Evolutionary conservation across 2,329 filamentous ascomycete species (phyloP), one percentile per base, ranked within the genome.

Genomic region (Plenodomus lindquistii): DNA sequence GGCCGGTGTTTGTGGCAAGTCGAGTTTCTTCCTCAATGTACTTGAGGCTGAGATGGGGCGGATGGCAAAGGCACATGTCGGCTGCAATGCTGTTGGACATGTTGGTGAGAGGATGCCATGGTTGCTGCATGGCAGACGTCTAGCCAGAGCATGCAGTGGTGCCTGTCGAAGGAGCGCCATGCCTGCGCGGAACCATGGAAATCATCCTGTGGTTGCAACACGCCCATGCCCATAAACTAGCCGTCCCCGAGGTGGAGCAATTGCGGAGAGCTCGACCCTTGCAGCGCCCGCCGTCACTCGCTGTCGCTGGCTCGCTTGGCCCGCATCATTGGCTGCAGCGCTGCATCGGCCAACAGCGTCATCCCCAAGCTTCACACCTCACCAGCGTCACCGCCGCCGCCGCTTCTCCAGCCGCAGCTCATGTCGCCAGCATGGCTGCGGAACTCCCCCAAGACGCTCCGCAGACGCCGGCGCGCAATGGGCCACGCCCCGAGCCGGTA

Each of bases 381-480:
- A 50, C 44, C 44, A 51, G 27, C 27, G 27, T 31, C 27, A 31
- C n/a, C 27, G 46, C 48, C 48, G 31, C 42, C 46, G 46, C 46
- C 65, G 59, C 63, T 57, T 37, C 43, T 54, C 50, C 35, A 46
- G 56, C 55, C 55, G 63, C 59, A 63, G 69, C 66, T 64, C 65
- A 73, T 74, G 71, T 65, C 62, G 63, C 57, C 62, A 70, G 63
- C 70, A 74, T 74, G 71, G 68, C 69, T 68, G 70, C 71, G 63
- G 69, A 67, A 50, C 57, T 63, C 40, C 65, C 58, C 57, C 60
- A 67, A 49, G 52, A 65, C 48, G 68, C 67, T 42, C 45, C 59
- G 0, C 76, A 76, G 74, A 0, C 84, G 0, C 47, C 55, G 27
- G 48, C 41, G 40, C 55, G 55, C 54, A 50, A 49, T 39, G 51